Evolutionary conservation across 169 alveolate species (phyloP).

Genomic region (Plasmodium billcollinsi): DNA sequence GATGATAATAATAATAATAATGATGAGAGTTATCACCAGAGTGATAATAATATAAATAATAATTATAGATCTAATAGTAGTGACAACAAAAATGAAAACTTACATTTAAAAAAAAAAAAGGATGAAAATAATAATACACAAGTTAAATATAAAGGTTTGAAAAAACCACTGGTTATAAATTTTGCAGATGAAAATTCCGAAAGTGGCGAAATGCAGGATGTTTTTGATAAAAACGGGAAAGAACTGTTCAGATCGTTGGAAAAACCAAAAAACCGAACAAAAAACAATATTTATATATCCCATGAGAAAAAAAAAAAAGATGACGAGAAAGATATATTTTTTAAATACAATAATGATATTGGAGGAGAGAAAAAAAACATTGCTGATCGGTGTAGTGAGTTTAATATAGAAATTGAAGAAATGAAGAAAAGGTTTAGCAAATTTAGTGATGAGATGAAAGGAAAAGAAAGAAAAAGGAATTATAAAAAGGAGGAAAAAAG

Average conservation of each 20-base stretch:
- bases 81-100: not conserved
- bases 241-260: not conserved
- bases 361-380: slow-evolving; percentile 2
- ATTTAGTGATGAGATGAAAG: slow-evolving; percentile 16
- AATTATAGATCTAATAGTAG: not conserved
- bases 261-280: not conserved
- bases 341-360: not conserved
- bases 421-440: slow-evolving; percentile 29
- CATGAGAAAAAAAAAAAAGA: not conserved
- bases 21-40: not conserved
- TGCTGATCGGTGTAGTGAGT: slow-evolving; percentile 12
- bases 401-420: slow-evolving; percentile 42
- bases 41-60: not conserved
- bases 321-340: not conserved
- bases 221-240: not conserved
- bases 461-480: not conserved
- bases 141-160: no score
- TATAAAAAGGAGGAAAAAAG: not conserved
- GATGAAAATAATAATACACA: no score
- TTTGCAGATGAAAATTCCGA: no score
- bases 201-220: not conserved
- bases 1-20: not conserved
- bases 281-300: not conserved
- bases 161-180: no score
- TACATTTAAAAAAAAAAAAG: not conserved